Evolutionary conservation across 371 early-diverging fungal species (phyloP), one percentile per base, ranked within the genome.

Genomic region (Rhizopus arrhizus): DNA sequence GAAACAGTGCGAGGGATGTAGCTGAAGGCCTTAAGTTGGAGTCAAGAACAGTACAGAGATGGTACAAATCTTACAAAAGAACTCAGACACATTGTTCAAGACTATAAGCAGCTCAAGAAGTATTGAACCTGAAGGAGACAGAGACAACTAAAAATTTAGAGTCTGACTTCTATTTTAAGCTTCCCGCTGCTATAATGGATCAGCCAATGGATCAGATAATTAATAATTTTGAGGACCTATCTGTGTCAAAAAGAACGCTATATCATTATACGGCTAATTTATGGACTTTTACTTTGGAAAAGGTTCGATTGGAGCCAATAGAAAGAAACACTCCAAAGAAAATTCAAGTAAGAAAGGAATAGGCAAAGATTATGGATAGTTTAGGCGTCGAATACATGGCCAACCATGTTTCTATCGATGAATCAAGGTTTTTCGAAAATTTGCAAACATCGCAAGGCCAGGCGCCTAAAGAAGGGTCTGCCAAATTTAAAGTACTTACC

Each of bases 41-140:
- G 32, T 38, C 34, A 33, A 51, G 59, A 45, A 51, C 59, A 56
- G 1, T 51, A 50, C 62, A 62, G 29, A 56, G 46, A 34, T 56
- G 62, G 52, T 62, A 51, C 29, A 62, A 31, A 36, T 35, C 28
- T 40, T 56, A 56, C 52, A 62, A 56, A 43, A 56, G 51, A 56
- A 43, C 50, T 43, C 36, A 13, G 56, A 62, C 52, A 35, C 62
- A 34, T 33, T 51, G n/a, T 56, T 62, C 52, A 62, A 56, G 43
- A 35, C 52, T 43, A 56, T 62, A 22, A 29, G 62, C 34, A 40
- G 51, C 49, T 41, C 51, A 58, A 41, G 42, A 41, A 58, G 50
- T 0, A 58, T 58, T 54, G 61, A 61, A 51, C 50, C 56, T 55
- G 62, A 62, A 56, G 34, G 62, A 49, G 56, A 54, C 50, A 40